Base-by-base conservation (phyloP, 2,329 filamentous ascomycete genomes). In the Fusarium avenaceum region DNA sequence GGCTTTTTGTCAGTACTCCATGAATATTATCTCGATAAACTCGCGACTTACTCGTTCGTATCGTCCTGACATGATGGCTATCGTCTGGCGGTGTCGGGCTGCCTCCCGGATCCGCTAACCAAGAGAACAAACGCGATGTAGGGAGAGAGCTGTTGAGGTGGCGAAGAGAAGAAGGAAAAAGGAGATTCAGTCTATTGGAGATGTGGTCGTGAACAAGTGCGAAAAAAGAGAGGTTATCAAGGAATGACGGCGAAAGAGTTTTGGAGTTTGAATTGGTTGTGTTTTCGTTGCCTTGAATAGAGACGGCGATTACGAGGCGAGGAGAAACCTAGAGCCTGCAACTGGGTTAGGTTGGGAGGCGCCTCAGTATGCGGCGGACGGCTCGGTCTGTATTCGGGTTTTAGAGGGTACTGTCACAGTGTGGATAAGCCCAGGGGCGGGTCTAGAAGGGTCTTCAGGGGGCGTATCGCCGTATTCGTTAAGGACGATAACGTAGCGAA, bases 41-140 rank as follows among this genome's bases (percentile, higher is more conserved):
- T 19, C 35, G 38, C 47, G 42, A 60, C 84, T 65, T 81, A 89
- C 87, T 81, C 86, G 81, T 75, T 88, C 86, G 76, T 90, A 90
- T 49, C 84, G 80, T 69, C 81, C 82, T 64, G 86, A 75, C 86
- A 88, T 88, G 71, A 74, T 79, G 76, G 63, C 47, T 72, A 58
- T 65, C 40, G 55, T 68, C 48, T 65, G 47, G 48, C 57, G 65
- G 57, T 69, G 66, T 71, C 65, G 69, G 70, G 71, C 65, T 69
- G 72, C 70, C 72, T 73, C 72, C 65, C 55, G 28, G 52, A 49
- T 62, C 64, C 55, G 54, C 57, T 70, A 53, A 56, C 20, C 48
- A 60, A 44, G 58, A 32, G 54, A 51, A 46, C 39, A 49, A 48
- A 53, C 61, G 52, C 52, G 50, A 63, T 62, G 38, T 61, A 47